Conservation (phyloP, 2,329 filamentous ascomycete genomes). For the Plenodomus lindquistii region DNA sequence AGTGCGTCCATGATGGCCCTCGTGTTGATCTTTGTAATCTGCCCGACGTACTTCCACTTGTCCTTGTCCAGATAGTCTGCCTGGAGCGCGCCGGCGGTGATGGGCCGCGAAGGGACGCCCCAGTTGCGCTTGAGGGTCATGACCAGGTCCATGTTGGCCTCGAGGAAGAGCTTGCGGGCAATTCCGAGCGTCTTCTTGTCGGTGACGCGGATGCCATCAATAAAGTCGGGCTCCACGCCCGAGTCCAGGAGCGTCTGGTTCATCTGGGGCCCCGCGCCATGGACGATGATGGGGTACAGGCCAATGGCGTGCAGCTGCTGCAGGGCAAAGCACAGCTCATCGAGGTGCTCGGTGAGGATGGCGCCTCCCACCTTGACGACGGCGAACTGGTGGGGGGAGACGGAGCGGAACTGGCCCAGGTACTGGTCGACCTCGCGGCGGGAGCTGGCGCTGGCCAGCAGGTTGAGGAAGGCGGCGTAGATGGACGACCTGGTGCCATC, state of each 20-base stretch:
- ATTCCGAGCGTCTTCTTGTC: conserved; percentile 93
- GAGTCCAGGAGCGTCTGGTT: conserved; percentile 89
- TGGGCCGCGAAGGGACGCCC: conserved; percentile 84
- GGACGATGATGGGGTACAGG: conserved; percentile 91
- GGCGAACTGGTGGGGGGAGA: conserved; percentile 94
- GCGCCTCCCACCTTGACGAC: conserved; percentile 98
- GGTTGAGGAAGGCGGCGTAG: conserved; percentile 77
- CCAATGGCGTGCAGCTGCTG: conserved; percentile 94
- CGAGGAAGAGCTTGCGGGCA: conserved; percentile 87
- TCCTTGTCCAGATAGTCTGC: conserved; percentile 96
- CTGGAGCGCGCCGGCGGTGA: conserved; percentile 86
- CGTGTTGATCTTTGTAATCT: conserved; percentile 92
- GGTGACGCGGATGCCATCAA: conserved; percentile 94
- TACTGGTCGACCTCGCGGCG: conserved; percentile 98
- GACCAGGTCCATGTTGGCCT: conserved; percentile 92
- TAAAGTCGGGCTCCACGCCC: conserved; percentile 91
- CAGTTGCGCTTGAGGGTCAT: conserved; percentile 81
- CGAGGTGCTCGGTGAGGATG: conserved; percentile 90
- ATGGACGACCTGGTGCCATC: conserved; percentile 42
- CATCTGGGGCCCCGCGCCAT: conserved; percentile 92
- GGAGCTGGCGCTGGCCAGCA: conserved; percentile 93
- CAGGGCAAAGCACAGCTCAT: conserved; percentile 85
- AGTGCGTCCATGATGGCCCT: conserved; percentile 89
- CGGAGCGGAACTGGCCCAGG: conserved; percentile 94
- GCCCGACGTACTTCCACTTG: conserved; percentile 93